Evolutionary conservation across 257 asterid genomes (phyloP), one percentile per base, ranked within the genome.

Genomic region (Plantago ovata): DNA sequence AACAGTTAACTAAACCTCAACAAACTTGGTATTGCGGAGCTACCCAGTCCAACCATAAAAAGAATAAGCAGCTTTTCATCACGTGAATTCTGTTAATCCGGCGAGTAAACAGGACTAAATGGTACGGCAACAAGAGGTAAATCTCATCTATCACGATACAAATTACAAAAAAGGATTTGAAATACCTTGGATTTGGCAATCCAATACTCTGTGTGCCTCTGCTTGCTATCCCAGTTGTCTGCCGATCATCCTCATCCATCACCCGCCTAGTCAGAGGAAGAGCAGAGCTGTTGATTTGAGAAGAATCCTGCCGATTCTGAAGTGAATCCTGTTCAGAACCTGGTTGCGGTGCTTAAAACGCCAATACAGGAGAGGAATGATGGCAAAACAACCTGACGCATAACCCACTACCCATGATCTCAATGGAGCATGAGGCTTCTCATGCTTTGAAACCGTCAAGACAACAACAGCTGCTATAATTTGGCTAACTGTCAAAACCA

Each of bases 311-410:
- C 55, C 62, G 71, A 9, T 75, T 79, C 72, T 75, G 95, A 65
- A 87, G 70, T 38, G 77, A 66, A 63, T 77, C 89, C 72, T 76
- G 88, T 55, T 89, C 93, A 53, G 94, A 70, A 62, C 76, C 62
- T 78, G 94, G 79, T 80, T 84, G 51, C 95, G 79, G 70, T 88
- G 69, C 45, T 52, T 75, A 72, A 77, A 88, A 28, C 96, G 95
- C 94, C 98, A 88, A 77, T 75, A 88, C 50, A 85, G 79, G 68
- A 92, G 93, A 63, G 96, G 98, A 44, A 92, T 88, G 59, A 75
- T 77, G 9, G 85, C 88, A 58, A 80, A 78, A 81, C 95, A 88
- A 16, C 98, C 98, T 71, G 86, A 81, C 20, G 96, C 95, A 81
- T 92, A 92, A 58, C 96, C 95, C 33, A 74, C 70, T 41, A 92